phyloP scores from a whole-genome alignment of 1,284 basidiomycete species.

The Ustilago vetiveriae region DNA sequence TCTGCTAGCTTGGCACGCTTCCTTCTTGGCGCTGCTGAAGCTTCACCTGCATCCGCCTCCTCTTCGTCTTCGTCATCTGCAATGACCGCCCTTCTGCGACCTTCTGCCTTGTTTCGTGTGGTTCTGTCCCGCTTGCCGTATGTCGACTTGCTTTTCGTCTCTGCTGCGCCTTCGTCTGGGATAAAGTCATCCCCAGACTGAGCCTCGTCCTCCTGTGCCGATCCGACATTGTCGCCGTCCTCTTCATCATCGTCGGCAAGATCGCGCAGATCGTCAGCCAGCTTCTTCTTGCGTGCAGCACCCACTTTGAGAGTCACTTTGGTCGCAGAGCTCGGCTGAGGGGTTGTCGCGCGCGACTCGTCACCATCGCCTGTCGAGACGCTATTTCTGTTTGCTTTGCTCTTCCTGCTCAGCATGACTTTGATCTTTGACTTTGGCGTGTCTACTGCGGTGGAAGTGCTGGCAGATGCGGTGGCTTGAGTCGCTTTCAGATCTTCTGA shows the following conservation, averaged over 20 bases:
- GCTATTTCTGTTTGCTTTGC: constrained; percentile 1
- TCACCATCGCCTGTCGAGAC: constrained; percentile 9
- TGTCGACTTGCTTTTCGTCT: background rate
- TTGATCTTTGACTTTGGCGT: constrained; percentile 9
- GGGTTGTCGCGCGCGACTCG: constrained; percentile 14
- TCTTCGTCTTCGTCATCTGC: constrained; percentile 29
- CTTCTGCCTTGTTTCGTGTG: constrained; percentile 6
- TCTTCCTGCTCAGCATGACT: constrained; percentile 18
- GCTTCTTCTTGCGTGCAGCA: constrained; percentile 9
- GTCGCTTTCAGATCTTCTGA: constrained; percentile 3
- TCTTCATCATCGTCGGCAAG: constrained; percentile 24
- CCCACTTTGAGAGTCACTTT: constrained; percentile 19
- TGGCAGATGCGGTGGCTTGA: background rate
- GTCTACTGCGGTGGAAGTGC: background rate
- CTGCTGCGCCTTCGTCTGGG: constrained; percentile 1
- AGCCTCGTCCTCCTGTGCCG: background rate
- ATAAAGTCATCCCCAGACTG: constrained; percentile 5
- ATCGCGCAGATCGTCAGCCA: constrained; percentile 18
- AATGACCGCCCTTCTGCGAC: constrained; percentile 10
- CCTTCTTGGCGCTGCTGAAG: constrained; percentile 11
- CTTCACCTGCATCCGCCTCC: background rate
- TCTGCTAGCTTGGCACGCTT: constrained; percentile 24
- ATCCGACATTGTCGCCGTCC: background rate
- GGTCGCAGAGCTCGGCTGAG: constrained; percentile 9
- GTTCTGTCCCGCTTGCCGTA: constrained; percentile 13